These are phyloP conservation scores for Picochlorum sp. DNA, from an alignment of 139 green algal species.

Conservation along the genomic window DNA sequence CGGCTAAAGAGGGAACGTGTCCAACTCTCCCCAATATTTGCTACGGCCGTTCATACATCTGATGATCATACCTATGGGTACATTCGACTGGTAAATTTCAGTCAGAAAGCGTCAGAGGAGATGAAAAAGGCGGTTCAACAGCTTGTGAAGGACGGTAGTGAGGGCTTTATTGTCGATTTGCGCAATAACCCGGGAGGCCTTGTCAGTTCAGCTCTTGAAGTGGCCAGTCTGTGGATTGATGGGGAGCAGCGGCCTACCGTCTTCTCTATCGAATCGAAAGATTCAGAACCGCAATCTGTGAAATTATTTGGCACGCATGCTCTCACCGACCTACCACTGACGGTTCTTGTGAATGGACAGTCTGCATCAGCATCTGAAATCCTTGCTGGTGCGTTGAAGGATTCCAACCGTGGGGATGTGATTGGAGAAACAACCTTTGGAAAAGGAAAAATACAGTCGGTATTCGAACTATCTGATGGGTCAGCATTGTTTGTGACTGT, in stretches of 20 bases:
- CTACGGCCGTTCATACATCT: slow-evolving; percentile 27
- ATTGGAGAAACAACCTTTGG: slow-evolving; percentile 81
- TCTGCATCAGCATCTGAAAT: slow-evolving; percentile 82
- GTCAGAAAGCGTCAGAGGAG: slow-evolving; percentile 58
- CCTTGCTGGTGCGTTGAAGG: slow-evolving; percentile 74
- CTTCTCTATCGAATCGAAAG: background rate
- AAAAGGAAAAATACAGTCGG: slow-evolving; percentile 76
- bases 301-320: slow-evolving; percentile 20
- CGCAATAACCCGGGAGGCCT: slow-evolving; percentile 88
- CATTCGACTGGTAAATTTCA: slow-evolving; percentile 79
- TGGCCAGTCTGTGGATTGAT: slow-evolving; percentile 60
- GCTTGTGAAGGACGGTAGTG: slow-evolving; percentile 55
- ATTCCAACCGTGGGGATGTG: slow-evolving; percentile 61
- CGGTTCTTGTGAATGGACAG: slow-evolving; percentile 75
- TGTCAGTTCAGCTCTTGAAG: slow-evolving; percentile 59
- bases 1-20: slow-evolving; percentile 59
- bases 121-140: slow-evolving; percentile 60
- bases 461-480: slow-evolving; percentile 75
- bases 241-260: background rate
- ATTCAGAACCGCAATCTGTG: slow-evolving; percentile 4
- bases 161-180: slow-evolving; percentile 87
- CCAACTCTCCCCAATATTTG: slow-evolving; percentile 68
- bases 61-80: slow-evolving; percentile 52
- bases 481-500: slow-evolving; percentile 89
- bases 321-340: slow-evolving; percentile 52